Evolutionary conservation across 345 rosid genomes (phyloP), one percentile per base, ranked within the genome.

Genomic region (Populus nigra): DNA sequence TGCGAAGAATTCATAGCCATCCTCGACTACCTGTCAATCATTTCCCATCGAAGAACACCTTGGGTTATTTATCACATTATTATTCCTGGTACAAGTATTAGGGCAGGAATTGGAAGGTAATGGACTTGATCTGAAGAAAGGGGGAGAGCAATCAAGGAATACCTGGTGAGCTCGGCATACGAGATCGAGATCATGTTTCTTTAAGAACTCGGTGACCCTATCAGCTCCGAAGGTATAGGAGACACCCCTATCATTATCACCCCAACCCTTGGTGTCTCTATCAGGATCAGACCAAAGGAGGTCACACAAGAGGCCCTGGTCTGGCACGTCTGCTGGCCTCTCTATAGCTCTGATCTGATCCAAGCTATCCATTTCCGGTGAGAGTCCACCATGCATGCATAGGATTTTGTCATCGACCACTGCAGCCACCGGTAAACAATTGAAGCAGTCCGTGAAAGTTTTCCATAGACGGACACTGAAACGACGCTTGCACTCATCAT

Each of bases 251-350:
- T 78, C 81, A 49, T 78, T 78, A 7, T 78, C 81, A 38, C 81
- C 81, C 81, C 81, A 78, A 0, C 81, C 81, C 57, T 29, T 73
- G 12, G 73, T 66, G 35, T 65, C 72, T 38, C 66, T 53, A 18
- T 78, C 81, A 49, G 81, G 81, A 72, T 78, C 81, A 23, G 81
- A 71, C 81, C 81, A 78, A 2, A 78, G 72, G 5, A 78, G 81
- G 36, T 78, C 81, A 17, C 81, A 78, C 47, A 78, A 3, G 50
- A 78, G 35, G 8, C 81, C 81, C n/a, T 78, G 76, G 53, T 78
- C 81, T 8, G 81, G 81, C 41, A 78, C 81, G 25, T 78, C 81
- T 0, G 50, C 53, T 3, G 81, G 81, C 68, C 81, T 78, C 65
- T 78, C 81, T 35, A 78, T 65, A 1, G 59, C 66, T 72, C 76